Conservation (phyloP, 768 basidiomycete genomes). For the Agaricus blazei region DNA sequence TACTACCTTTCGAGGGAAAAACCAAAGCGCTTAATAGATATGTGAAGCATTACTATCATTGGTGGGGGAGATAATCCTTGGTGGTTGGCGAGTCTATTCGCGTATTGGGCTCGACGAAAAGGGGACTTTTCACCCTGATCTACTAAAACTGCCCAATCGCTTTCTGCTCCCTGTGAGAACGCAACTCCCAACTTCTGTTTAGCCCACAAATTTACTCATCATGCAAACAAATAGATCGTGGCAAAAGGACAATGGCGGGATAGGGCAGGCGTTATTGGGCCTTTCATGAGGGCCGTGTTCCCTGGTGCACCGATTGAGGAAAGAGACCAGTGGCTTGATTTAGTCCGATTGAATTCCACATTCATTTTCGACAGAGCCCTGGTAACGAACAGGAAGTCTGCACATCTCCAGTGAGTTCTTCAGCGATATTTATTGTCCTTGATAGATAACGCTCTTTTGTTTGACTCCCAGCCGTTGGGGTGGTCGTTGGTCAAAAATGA, state of each 20-base stretch:
- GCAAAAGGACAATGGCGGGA: conserved; percentile 49
- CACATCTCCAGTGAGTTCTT: conserved; percentile 38
- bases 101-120: conserved; percentile 16
- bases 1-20: neutral
- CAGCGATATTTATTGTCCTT: neutral
- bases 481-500: conserved; percentile 29
- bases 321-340: conserved; percentile 58
- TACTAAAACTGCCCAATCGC: conserved; percentile 22
- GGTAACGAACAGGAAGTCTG: conserved; percentile 58
- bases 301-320: conserved; percentile 54
- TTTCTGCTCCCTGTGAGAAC: conserved; percentile 23
- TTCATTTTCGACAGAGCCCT: conserved; percentile 60
- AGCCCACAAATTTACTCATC: neutral
- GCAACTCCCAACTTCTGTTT: neutral
- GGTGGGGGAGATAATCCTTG: conserved; percentile 45
- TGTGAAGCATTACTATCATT: conserved; percentile 39
- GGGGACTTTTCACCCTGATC: conserved; percentile 6
- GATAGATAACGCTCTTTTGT: neutral
- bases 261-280: conserved; percentile 51
- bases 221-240: conserved; percentile 16
- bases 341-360: conserved; percentile 36
- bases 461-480: conserved; percentile 20
- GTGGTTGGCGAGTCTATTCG: conserved; percentile 36
- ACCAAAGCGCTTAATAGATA: neutral
- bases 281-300: conserved; percentile 61